These are phyloP conservation scores for Nakaseomyces glabratus DNA, from an alignment of 1,139 yeast species.

Conservation along the genomic window DNA sequence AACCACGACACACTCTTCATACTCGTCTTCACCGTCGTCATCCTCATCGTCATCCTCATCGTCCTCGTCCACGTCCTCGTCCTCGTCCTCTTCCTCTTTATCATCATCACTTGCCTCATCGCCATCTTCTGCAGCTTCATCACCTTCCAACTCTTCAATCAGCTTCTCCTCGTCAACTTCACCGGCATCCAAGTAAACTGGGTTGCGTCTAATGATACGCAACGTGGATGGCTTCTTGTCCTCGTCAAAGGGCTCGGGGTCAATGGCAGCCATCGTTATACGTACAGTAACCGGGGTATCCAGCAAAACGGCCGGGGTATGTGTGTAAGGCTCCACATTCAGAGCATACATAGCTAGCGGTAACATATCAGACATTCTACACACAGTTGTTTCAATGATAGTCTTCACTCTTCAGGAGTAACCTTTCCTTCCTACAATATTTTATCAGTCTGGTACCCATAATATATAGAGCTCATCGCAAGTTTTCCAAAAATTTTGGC, in stretches of 20 bases:
- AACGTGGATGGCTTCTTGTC: slow-evolving; percentile 76
- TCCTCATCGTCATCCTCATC: slow-evolving; percentile 29
- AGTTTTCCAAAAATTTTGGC: no score
- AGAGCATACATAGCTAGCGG: slow-evolving; percentile 83
- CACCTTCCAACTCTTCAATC: slow-evolving; percentile 34
- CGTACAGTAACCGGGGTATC: slow-evolving; percentile 85
- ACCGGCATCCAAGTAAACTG: slow-evolving; percentile 43
- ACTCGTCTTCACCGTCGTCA: slow-evolving; percentile 48
- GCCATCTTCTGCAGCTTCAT: slow-evolving; percentile 39
- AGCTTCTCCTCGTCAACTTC: slow-evolving; percentile 41
- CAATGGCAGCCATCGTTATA: slow-evolving; percentile 90
- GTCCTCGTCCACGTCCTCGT: slow-evolving; percentile 30
- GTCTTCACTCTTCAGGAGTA: slow-evolving; percentile 1
- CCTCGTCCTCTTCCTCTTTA: slow-evolving; percentile 30
- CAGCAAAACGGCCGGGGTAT: slow-evolving; percentile 77
- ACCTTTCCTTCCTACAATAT: no score
- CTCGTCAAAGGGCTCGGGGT: slow-evolving; percentile 79
- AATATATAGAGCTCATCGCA: no score
- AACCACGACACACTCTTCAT: slow-evolving; percentile 75
- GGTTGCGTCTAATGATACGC: slow-evolving; percentile 71
- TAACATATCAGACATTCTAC: slow-evolving; percentile 52
- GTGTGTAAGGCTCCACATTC: slow-evolving; percentile 76
- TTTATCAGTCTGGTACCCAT: no score
- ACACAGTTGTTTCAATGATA: neutral
- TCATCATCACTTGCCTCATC: slow-evolving; percentile 33